Conservation (phyloP, 805 yeast species). For the Sugiyamaella marilandica region DNA sequence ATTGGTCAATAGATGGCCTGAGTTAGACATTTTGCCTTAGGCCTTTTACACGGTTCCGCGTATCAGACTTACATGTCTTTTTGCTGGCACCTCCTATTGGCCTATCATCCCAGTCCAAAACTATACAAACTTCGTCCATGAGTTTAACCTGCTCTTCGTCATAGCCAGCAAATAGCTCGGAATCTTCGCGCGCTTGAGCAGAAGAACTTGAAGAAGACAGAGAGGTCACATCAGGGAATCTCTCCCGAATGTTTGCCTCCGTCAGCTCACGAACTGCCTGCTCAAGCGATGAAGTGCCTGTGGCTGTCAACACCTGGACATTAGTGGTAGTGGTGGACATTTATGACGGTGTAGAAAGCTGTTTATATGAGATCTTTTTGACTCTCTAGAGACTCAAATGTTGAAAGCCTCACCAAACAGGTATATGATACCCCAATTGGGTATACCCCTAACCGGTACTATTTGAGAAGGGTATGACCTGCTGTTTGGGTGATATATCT, state of each 20-base stretch:
- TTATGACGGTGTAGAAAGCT: no score
- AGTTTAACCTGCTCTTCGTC: constrained; percentile 90
- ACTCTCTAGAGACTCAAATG: no score
- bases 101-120: constrained; percentile 76
- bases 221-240: constrained; percentile 1
- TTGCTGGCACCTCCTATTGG: constrained; percentile 94
- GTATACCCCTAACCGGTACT: no score
- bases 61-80: constrained; percentile 51
- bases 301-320: background rate
- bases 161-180: constrained; percentile 69
- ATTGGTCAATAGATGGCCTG: constrained; percentile 62
- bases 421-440: no score
- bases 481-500: no score
- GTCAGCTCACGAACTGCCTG: background rate
- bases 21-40: constrained; percentile 7
- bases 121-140: constrained; percentile 96
- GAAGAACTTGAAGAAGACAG: background rate
- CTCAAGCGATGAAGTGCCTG: background rate
- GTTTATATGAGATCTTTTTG: no score
- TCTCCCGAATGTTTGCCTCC: background rate
- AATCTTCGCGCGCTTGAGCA: constrained; percentile 17
- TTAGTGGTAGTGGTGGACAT: background rate
- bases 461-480: no score
- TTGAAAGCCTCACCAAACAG: no score
- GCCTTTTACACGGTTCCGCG: background rate